Conservation (phyloP, 345 rosid species). For the Kernera saxatilis region DNA sequence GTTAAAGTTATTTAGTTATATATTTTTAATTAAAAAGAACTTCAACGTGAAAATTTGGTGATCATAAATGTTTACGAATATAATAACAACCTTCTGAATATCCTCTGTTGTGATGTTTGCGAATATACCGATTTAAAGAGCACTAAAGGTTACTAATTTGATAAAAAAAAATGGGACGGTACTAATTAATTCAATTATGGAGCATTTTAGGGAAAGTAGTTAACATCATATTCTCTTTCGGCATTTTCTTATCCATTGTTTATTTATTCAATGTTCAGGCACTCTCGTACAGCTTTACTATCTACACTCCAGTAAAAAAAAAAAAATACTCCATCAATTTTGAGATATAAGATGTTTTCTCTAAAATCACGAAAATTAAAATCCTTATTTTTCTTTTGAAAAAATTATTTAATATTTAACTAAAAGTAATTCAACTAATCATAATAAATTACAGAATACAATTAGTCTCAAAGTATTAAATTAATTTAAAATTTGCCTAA, state of each 20-base stretch:
- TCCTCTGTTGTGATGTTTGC: background rate
- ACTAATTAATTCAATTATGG: background rate
- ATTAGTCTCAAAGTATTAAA: too few relatives aligned
- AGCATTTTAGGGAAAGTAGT: conserved; percentile 11
- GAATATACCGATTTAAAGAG: conserved; percentile 12
- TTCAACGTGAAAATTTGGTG: conserved; percentile 4
- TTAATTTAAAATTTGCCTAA: too few relatives aligned
- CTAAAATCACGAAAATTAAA: too few relatives aligned
- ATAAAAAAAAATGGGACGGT: background rate
- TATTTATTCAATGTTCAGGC: background rate
- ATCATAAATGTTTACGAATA: background rate
- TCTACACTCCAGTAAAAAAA: too few relatives aligned
- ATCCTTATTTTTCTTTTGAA: too few relatives aligned
- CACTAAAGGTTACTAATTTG: background rate
- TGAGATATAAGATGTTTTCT: too few relatives aligned
- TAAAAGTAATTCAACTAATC: too few relatives aligned
- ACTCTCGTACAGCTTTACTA: background rate
- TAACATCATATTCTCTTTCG: conserved; percentile 11
- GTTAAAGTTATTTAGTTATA: background rate
- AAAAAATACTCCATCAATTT: too few relatives aligned
- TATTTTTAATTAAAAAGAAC: background rate
- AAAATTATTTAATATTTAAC: too few relatives aligned
- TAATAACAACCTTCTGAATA: conserved; percentile 10
- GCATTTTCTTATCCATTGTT: background rate
- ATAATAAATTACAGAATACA: too few relatives aligned